Conservation (phyloP, 306 rosid genomes). For the Fragaria ananassa region DNA sequence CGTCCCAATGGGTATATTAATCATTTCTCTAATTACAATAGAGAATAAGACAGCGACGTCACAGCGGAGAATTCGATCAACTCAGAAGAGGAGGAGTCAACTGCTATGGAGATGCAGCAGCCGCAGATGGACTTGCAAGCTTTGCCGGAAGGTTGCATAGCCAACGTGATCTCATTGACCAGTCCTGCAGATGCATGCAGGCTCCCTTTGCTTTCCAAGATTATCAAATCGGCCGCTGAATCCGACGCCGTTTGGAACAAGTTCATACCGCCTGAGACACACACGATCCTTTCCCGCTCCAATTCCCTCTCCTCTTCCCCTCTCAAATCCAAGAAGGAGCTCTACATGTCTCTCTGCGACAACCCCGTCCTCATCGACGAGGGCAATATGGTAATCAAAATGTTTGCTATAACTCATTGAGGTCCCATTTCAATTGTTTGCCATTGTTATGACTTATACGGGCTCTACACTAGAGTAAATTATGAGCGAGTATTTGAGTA, state of each 20-base stretch:
- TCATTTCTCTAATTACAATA: too few species aligned
- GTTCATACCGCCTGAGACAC: slow-evolving; percentile 51
- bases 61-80: not conserved
- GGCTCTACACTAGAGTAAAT: too few species aligned
- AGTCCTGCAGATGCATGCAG: slow-evolving; percentile 56
- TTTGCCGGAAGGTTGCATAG: slow-evolving; percentile 63
- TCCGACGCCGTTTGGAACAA: slow-evolving; percentile 66
- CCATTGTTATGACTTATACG: too few species aligned
- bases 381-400: slow-evolving; percentile 45
- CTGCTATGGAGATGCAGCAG: too few species aligned
- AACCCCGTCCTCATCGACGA: slow-evolving; percentile 51
- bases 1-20: too few species aligned
- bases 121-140: slow-evolving; percentile 23
- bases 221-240: slow-evolving; percentile 59
- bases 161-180: slow-evolving; percentile 52
- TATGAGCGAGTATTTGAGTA: too few species aligned
- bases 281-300: slow-evolving; percentile 17
- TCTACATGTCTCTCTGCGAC: slow-evolving; percentile 42
- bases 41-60: too few species aligned
- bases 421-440: too few species aligned
- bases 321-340: slow-evolving; percentile 32
- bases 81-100: too few species aligned
- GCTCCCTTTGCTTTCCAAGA: slow-evolving; percentile 41
- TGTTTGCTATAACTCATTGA: too few species aligned
- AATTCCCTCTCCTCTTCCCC: not conserved